These are phyloP conservation scores for Hymenoscyphus linearis DNA, from an alignment of 2,329 filamentous ascomycete genomes.

Conservation along the genomic window DNA sequence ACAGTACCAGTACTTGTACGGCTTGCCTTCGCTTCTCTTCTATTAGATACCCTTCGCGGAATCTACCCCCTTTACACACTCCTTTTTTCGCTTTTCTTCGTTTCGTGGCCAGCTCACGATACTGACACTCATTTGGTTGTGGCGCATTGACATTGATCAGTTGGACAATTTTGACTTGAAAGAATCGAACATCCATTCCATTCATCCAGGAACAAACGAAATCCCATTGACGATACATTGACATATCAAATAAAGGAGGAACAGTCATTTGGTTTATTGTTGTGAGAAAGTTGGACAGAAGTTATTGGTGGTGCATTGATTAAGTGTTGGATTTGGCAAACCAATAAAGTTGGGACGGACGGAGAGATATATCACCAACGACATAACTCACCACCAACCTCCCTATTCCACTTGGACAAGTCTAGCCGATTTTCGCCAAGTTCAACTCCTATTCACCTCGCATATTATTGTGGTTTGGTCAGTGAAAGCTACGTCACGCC, in stretches of 20 bases:
- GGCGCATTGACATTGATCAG: slow-evolving; percentile 8
- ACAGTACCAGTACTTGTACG: slow-evolving; percentile 2
- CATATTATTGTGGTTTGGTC: background rate
- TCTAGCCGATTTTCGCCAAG: background rate
- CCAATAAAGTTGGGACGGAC: background rate
- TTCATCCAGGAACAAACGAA: background rate
- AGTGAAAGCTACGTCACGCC: background rate
- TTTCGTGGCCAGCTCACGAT: slow-evolving; percentile 19
- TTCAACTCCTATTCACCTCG: background rate
- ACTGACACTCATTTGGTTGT: slow-evolving; percentile 15
- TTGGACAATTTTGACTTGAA: background rate
- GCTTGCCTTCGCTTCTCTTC: slow-evolving; percentile 14
- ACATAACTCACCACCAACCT: background rate
- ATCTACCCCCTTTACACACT: slow-evolving; percentile 7
- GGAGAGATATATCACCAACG: background rate
- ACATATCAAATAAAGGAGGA: background rate
- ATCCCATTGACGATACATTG: background rate
- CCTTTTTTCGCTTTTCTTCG: slow-evolving; percentile 10
- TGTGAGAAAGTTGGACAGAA: background rate
- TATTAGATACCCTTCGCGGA: slow-evolving; percentile 6
- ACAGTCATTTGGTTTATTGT: background rate
- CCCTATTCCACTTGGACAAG: background rate
- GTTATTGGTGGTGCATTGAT: background rate
- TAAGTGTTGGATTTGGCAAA: slow-evolving; percentile 1
- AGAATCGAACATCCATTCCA: background rate